Evolutionary conservation across 2,329 filamentous ascomycete genomes (phyloP), one percentile per base, ranked within the genome.

Genomic region (Xylaria sp.): DNA sequence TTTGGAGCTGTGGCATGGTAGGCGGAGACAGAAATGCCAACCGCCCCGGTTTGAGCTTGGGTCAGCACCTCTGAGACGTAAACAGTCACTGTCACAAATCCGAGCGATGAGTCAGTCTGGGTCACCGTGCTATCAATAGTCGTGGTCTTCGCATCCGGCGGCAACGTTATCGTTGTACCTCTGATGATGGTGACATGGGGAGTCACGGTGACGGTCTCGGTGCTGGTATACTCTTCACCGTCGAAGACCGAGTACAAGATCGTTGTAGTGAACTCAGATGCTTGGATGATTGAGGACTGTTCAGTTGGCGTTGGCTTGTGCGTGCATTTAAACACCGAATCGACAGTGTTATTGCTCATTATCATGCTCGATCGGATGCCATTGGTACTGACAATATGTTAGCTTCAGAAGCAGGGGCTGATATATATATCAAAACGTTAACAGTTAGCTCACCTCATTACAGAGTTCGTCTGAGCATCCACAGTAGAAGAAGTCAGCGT

Each of bases 141-240:
- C 23, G 49, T 23, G 26, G 56, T 58, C 48, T 59, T n/a, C 4
- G 44, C 23, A 17, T 13, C 15, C 5, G 56, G 46, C 31, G 63
- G 42, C 33, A 64, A 10, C 36, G 58, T 63, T 17, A 60, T 46
- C 10, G 67, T 59, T 4, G 69, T 72, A 26, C 56, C 17, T 38
- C 65, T 51, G 15, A 64, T 66, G 33, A 61, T 62, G 26, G 65
- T 70, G n/a, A 66, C 40, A 26, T 26, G 3, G 5, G 71, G 70
- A 6, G 67, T 73, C 58, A 68, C 40, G 1, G 70, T 74, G 6
- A 72, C 56, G 5, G 70, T 74, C 13, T 64, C 66, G 10, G 64
- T 71, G 13, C 57, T 31, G 3, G 70, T 67, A 38, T 59, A 67
- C 17, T 62, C 63, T 44, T 66, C 66, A 17, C 60, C 40, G 23